Evolutionary conservation across 2,329 filamentous ascomycete genomes (phyloP).

Genomic region (Xylariales sp.): DNA sequence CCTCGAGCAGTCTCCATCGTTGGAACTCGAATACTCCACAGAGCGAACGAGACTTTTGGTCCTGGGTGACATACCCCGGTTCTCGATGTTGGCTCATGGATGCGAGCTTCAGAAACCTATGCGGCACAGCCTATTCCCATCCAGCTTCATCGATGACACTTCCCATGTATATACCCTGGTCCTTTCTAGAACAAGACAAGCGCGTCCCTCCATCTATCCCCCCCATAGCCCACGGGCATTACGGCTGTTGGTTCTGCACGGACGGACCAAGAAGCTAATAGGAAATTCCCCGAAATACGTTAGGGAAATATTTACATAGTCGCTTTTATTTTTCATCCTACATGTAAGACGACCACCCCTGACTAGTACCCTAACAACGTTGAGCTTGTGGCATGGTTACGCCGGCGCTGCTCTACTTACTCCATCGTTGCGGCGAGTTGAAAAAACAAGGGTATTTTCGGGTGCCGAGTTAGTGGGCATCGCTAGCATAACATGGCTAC

Average conservation of each 20-base stretch:
- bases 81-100: conserved; percentile 21
- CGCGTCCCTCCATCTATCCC: neutral
- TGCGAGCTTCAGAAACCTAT: conserved; percentile 22
- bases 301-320: neutral
- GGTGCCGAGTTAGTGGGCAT: neutral
- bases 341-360: neutral
- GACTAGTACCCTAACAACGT: neutral
- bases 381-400: conserved; percentile 7
- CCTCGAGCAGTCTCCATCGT: conserved; percentile 19
- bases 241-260: conserved; percentile 1
- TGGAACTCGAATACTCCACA: conserved; percentile 18
- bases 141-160: conserved; percentile 16
- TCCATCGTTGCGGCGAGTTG: conserved; percentile 1
- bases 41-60: conserved; percentile 7
- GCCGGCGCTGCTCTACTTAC: neutral
- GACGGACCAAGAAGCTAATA: conserved; percentile 7
- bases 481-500: neutral
- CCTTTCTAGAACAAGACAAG: conserved; percentile 27
- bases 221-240: neutral
- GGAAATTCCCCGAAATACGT: conserved; percentile 1
- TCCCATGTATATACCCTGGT: conserved; percentile 17
- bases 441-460: neutral
- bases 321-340: neutral
- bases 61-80: conserved; percentile 13
- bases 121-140: conserved; percentile 26